Base-by-base conservation (phyloP, 257 asterid genomes). In the Salvia splendens region DNA sequence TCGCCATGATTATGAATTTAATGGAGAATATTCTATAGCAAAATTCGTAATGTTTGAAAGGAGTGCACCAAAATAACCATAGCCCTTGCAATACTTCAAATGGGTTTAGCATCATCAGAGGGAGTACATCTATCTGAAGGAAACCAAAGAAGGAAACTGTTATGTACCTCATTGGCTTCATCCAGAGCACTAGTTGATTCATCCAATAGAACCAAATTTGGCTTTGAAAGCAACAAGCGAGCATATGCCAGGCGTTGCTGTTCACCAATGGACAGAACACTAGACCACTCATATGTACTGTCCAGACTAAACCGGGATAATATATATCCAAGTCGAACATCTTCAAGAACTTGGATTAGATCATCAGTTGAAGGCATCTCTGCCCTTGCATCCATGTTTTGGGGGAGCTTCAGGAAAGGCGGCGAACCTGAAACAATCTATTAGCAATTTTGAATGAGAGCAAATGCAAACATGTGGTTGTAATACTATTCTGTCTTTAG, bases 151-250 rank as follows among this genome's bases (percentile, higher is more conserved):
- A 59, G 59, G 66, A 38, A 51, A 28, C 33, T 16, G 55, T n/a
- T 32, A 51, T 24, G 55, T 82, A 89, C 96, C 93, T 89, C 95
- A 64, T 89, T 89, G 68, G 78, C 87, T 85, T 89, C 96, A 70
- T 89, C 96, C 41, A 89, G 70, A 69, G 96, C 96, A 77, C 96
- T 89, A 11, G 96, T 89, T 53, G 95, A 80, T 78, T 89, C 96
- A 55, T 89, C 96, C 84, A 89, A 68, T 28, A 89, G 75, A 69
- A 77, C 88, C 83, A 87, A 68, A 55, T 71, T 68, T 60, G 95
- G 95, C 54, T 81, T 87, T 33, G 96, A 79, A 65, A 87, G 89
- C 83, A 89, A 75, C 68, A 89, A 66, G 48, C 95, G 92, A 10
- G 88, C 96, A 81, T 85, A 89, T 58, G 96, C 95, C 64, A 89